phyloP scores from a whole-genome alignment of 352 stramenopile genomes.

The Phytopythium chamaehyphon region DNA sequence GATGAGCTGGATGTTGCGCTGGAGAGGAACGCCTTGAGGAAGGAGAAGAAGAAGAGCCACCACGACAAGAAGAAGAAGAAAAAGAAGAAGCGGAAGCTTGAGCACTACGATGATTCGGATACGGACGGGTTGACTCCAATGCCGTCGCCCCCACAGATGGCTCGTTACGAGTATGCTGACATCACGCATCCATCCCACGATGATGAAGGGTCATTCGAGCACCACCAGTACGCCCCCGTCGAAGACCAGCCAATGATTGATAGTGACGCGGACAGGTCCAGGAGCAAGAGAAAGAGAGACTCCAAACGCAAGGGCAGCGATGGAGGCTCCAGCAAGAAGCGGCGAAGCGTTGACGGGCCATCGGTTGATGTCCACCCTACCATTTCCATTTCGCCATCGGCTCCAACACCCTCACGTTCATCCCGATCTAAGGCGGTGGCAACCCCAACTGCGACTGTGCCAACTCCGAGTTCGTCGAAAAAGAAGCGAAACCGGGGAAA shows the following conservation, averaged over 20 bases:
- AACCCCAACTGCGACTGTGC: slow-evolving; percentile 9
- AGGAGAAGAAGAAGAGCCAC: slow-evolving; percentile 45
- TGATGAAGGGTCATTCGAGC: background rate
- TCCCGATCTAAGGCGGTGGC: slow-evolving; percentile 7
- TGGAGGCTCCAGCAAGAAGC: no score
- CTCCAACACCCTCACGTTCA: slow-evolving; percentile 8
- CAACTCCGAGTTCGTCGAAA: slow-evolving; percentile 8
- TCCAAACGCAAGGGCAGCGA: background rate
- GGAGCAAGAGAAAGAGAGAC: slow-evolving; percentile 1
- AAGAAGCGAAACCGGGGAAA: slow-evolving; percentile 56
- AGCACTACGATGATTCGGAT: slow-evolving; percentile 45
- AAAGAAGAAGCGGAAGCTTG: slow-evolving; percentile 42
- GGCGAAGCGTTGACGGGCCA: no score
- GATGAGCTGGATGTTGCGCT: slow-evolving; percentile 31
- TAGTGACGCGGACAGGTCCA: background rate
- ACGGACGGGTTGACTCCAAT: slow-evolving; percentile 40
- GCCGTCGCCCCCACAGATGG: slow-evolving; percentile 41
- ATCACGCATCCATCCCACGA: background rate
- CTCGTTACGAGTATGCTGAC: slow-evolving; percentile 35
- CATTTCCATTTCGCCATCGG: background rate
- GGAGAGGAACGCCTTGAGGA: slow-evolving; percentile 35
- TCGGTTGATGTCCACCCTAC: background rate
- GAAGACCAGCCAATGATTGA: slow-evolving; percentile 6
- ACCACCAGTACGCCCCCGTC: background rate
- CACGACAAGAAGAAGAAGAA: slow-evolving; percentile 48